Conservation (phyloP, 1,284 basidiomycete genomes). For the Prillingera fragicola region DNA sequence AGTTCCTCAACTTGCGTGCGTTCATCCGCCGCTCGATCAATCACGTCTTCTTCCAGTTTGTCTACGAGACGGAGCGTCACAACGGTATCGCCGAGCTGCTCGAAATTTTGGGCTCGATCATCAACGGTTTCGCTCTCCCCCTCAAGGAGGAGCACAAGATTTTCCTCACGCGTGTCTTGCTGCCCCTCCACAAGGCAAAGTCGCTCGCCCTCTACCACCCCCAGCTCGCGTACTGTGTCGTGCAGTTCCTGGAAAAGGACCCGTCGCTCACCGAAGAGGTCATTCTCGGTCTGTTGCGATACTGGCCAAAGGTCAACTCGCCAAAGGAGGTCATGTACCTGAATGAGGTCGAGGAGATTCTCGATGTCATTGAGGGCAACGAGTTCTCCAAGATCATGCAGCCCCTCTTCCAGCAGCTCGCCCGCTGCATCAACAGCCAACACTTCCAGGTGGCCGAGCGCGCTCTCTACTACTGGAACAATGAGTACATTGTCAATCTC, state of each 20-base stretch:
- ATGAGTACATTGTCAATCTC: slow-evolving; percentile 98
- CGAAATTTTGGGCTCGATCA: slow-evolving; percentile 98
- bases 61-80: slow-evolving; percentile 98
- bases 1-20: slow-evolving; percentile 96
- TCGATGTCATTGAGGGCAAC: slow-evolving; percentile 94
- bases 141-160: slow-evolving; percentile 99
- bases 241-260: slow-evolving; percentile 98
- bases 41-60: slow-evolving; percentile 98
- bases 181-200: slow-evolving; percentile 97
- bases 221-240: slow-evolving; percentile 96
- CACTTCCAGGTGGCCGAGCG: slow-evolving; percentile 94
- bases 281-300: slow-evolving; percentile 86
- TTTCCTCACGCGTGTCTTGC: slow-evolving; percentile 91
- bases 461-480: slow-evolving; percentile 94
- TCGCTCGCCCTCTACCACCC: slow-evolving; percentile 95
- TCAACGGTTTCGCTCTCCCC: slow-evolving; percentile 97
- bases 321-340: slow-evolving; percentile 99
- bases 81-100: slow-evolving; percentile 98
- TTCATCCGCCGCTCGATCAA: slow-evolving; percentile 99
- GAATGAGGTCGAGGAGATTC: slow-evolving; percentile 97
- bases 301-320: slow-evolving; percentile 99
- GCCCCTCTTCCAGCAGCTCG: slow-evolving; percentile 88
- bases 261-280: slow-evolving; percentile 89
- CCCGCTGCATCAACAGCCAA: slow-evolving; percentile 96
- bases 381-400: slow-evolving; percentile 97